Base-by-base conservation (phyloP, 2,329 filamentous ascomycete species). In the Furcasterigmium sp. region DNA sequence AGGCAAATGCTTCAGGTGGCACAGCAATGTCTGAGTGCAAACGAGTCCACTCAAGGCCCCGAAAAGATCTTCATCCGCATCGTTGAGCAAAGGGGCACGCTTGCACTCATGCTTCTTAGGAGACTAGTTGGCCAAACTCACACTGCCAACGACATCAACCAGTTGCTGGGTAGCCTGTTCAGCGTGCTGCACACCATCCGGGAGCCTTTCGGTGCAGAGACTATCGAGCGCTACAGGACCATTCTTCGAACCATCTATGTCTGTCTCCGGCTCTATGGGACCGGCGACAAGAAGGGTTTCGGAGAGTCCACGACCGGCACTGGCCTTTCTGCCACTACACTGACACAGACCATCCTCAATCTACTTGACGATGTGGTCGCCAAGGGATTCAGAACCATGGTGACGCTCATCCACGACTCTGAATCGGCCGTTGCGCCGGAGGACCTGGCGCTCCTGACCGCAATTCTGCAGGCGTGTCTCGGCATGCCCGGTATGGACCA, bases 241-340 rank as follows among this genome's bases (percentile, higher is more conserved):
- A 76, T 95, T 9, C 73, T 97, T 15, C 89, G 87, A 56, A 80
- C 91, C 3, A 75, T 98, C 5, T 96, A 93, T 57, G 81, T 97
- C 37, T 77, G 86, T 0, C 72, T 97, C 20, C 82, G 84, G 39
- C 80, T 84, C 14, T 80, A 86, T 43, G 78, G 65, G 61, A 47
- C 53, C 3, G 55, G 55, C 36, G 55, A 60, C 15, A 54, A 55
- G 51, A 60, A 59, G 43, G 50, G 54, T 2, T 32, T 47, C 5
- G 44, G 46, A 2, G 39, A 44, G 13, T 49, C 46, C 10, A 50
- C 46, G 15, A 43, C 41, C 10, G 46, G 46, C 9, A 43, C 63
- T 20, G 66, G 63, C 14, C 58, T 54, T 25, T 60, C 59, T 8
- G 54, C 69, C 1, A 71, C 75, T 3, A 63, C 65, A 0, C 67